Conservation (phyloP, 495 filamentous ascomycete species). For the Penicillium paxilli region DNA sequence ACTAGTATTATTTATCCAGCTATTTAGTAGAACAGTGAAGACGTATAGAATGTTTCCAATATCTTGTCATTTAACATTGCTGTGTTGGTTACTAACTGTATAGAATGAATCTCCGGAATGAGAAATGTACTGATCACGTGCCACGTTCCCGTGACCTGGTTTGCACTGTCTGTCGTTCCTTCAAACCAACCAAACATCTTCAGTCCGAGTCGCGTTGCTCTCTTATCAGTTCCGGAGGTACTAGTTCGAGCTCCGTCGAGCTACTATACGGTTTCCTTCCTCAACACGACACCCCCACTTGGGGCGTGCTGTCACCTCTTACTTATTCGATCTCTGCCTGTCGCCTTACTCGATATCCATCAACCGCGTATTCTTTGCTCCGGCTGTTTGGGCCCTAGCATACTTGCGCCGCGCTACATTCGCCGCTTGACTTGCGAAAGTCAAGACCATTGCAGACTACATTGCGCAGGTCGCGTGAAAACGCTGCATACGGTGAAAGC, state of each 20-base stretch:
- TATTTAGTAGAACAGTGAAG: too few species aligned
- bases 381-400: not conserved
- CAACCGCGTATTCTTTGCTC: not conserved
- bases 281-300: conserved; percentile 10
- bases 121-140: not conserved
- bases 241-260: conserved; percentile 7
- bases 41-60: too few species aligned
- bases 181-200: conserved; percentile 52
- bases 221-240: conserved; percentile 14
- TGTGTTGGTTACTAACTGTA: not conserved
- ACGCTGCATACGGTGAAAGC: not conserved
- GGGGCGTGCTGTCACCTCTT: conserved; percentile 17
- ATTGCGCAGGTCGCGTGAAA: not conserved
- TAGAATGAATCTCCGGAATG: not conserved
- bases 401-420: not conserved
- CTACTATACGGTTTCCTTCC: conserved; percentile 1
- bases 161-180: conserved; percentile 51
- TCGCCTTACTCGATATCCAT: not conserved
- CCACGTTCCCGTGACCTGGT: conserved; percentile 13
- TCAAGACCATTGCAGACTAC: not conserved
- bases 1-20: too few species aligned
- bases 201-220: conserved; percentile 11
- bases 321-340: not conserved
- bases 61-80: too few species aligned
- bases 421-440: not conserved